Evolutionary conservation across 306 rosid species (phyloP).

Genomic region (Citrullus amarus): DNA sequence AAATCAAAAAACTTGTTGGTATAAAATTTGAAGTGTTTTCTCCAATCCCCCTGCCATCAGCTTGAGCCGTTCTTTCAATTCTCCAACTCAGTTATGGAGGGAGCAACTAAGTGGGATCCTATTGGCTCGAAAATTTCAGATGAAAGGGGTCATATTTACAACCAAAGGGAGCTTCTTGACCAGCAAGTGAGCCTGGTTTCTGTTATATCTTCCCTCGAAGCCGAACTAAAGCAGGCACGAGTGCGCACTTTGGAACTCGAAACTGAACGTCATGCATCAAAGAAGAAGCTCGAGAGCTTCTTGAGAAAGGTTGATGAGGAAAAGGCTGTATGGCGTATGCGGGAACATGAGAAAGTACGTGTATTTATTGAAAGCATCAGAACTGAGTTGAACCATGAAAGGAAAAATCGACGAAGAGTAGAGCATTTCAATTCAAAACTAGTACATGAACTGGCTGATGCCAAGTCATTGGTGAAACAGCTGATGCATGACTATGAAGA

Average conservation of each 20-base stretch:
- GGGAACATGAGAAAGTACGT: constrained; percentile 92
- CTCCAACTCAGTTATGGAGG: constrained; percentile 68
- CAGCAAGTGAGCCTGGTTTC: constrained; percentile 54
- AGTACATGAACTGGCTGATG: constrained; percentile 79
- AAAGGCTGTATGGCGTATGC: constrained; percentile 60
- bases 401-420: constrained; percentile 66
- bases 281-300: constrained; percentile 74
- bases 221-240: constrained; percentile 69
- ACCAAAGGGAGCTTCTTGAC: constrained; percentile 55
- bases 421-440: constrained; percentile 73
- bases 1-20: neutral
- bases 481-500: constrained; percentile 74
- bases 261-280: constrained; percentile 58
- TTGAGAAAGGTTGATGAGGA: constrained; percentile 75
- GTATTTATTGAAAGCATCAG: constrained; percentile 59
- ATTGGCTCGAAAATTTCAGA: constrained; percentile 42
- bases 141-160: constrained; percentile 42
- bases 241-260: constrained; percentile 68
- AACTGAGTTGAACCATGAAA: constrained; percentile 59
- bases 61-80: constrained; percentile 43
- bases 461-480: constrained; percentile 55
- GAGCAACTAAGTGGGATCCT: constrained; percentile 92
- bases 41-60: constrained; percentile 15
- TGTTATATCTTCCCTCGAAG: constrained; percentile 64
- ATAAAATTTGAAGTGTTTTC: neutral